These are phyloP conservation scores for Paraleonurus japonicus DNA, from an alignment of 257 asterid genomes.

Conservation along the genomic window DNA sequence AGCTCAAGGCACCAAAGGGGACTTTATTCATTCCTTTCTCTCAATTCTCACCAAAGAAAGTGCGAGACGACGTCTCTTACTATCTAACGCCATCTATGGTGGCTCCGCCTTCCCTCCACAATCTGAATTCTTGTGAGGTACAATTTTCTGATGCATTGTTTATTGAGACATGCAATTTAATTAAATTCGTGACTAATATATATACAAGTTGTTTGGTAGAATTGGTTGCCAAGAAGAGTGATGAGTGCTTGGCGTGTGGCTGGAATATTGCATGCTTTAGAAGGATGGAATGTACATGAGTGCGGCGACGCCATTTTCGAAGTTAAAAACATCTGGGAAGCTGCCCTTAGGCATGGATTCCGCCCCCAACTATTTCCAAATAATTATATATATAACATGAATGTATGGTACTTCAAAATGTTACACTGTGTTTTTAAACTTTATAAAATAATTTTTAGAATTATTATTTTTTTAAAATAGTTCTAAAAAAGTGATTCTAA, in stretches of 20 bases:
- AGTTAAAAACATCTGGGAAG: constrained; percentile 47
- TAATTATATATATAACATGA: not conserved
- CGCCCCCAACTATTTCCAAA: constrained; percentile 38
- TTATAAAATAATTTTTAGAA: too few relatives aligned
- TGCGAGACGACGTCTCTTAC: constrained; percentile 46
- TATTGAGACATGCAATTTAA: too few relatives aligned
- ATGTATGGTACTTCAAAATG: not conserved
- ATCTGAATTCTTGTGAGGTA: constrained; percentile 78
- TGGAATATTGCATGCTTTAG: constrained; percentile 72
- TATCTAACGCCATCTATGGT: constrained; percentile 62
- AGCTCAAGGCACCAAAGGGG: constrained; percentile 56
- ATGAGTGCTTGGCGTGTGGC: constrained; percentile 74
- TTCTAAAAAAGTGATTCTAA: too few relatives aligned
- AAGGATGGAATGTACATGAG: constrained; percentile 71
- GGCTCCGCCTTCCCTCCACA: constrained; percentile 53
- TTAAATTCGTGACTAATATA: not conserved
- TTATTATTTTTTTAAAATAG: too few relatives aligned
- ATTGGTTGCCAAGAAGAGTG: constrained; percentile 76
- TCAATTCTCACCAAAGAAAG: constrained; percentile 55
- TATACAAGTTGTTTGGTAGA: constrained; percentile 20
- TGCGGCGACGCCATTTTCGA: constrained; percentile 58
- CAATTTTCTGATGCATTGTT: too few relatives aligned
- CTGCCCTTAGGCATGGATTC: constrained; percentile 67
- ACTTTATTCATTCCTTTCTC: constrained; percentile 64
- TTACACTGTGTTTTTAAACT: too few relatives aligned